Base-by-base conservation (phyloP, 257 asterid species). In the Solanum chmielewskii region DNA sequence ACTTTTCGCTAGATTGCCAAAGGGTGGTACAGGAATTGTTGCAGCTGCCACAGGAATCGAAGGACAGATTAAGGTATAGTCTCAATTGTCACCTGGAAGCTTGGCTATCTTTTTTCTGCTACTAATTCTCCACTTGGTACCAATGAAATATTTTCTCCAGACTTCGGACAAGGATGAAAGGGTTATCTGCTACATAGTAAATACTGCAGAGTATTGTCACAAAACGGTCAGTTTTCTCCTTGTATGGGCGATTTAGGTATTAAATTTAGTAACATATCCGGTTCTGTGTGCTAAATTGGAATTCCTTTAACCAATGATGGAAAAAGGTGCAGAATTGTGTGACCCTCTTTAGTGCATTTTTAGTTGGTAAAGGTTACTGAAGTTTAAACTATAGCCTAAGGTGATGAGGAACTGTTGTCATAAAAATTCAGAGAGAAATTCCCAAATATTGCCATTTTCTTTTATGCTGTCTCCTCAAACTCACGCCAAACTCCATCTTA, bases 11-110 rank as follows among this genome's bases (percentile, higher is more conserved):
- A 94, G 95, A 91, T 91, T 97, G 92, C 99, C 99, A 10, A 97
- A 94, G 93, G 99, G 98, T 25, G 99, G 99, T 86, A 91, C 98
- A 77, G 99, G 99, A 88, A 92, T 97, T 88, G 99, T 97, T 90
- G 99, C 99, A 87, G 98, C 99, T 86, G 99, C 99, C 83, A 95
- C 99, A 9, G 99, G 99, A 91, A 95, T 95, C 94, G 99, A 97
- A 93, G 98, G 98, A 71, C 99, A 97, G 89, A 95, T 97, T 89
- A 97, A 95, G 95, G 99, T 97, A 90, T 89, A 47, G 47, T 85
- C 52, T 85, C 42, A 56, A 84, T 88, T 73, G 11, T 66, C 41
- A 80, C 42, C 33, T 60, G 83, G 45, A 85, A 56, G 56, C 87
- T 16, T 70, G 49, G 85, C 11, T 80, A 83, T 88, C 87, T 68